A percentile compares a stretch with the other conserved stretches of the same genome.
Conservation (phyloP, 1,284 basidiomycete species). For the Trichosporon faecale region DNA sequence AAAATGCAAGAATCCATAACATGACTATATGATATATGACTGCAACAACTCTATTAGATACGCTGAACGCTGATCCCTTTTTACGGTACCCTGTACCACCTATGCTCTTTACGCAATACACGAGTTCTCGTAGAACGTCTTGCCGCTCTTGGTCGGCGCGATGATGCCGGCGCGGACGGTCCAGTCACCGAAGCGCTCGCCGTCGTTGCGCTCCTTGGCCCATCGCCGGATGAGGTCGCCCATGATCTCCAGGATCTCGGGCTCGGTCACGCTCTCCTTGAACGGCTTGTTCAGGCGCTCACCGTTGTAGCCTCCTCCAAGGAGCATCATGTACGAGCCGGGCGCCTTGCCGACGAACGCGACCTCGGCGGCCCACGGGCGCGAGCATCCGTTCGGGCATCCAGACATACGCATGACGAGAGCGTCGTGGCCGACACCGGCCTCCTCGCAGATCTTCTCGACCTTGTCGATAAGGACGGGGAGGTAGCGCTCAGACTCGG, state of each 20-base stretch:
- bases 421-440: conserved; percentile 84
- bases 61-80: not conserved
- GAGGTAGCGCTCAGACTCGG: conserved; percentile 93
- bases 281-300: conserved; percentile 80
- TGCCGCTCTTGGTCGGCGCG: conserved; percentile 70
- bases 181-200: conserved; percentile 93
- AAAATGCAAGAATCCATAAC: conserved; percentile 9
- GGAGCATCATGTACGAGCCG: conserved; percentile 88
- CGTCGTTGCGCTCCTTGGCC: conserved; percentile 80
- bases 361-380: conserved; percentile 94
- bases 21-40: conserved; percentile 12
- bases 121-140: conserved; percentile 71
- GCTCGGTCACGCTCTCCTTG: conserved; percentile 84
- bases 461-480: conserved; percentile 92
- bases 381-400: conserved; percentile 85
- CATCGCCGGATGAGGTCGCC: conserved; percentile 89
- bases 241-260: conserved; percentile 88
- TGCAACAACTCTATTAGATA: conserved; percentile 9
- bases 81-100: not conserved
- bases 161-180: conserved; percentile 85
- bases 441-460: conserved; percentile 89
- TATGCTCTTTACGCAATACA: conserved; percentile 24
- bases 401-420: conserved; percentile 99
- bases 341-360: conserved; percentile 97
- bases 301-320: conserved; percentile 92